phyloP scores from a whole-genome alignment of 2,329 filamentous ascomycete species.

The Tolypocladium album region DNA sequence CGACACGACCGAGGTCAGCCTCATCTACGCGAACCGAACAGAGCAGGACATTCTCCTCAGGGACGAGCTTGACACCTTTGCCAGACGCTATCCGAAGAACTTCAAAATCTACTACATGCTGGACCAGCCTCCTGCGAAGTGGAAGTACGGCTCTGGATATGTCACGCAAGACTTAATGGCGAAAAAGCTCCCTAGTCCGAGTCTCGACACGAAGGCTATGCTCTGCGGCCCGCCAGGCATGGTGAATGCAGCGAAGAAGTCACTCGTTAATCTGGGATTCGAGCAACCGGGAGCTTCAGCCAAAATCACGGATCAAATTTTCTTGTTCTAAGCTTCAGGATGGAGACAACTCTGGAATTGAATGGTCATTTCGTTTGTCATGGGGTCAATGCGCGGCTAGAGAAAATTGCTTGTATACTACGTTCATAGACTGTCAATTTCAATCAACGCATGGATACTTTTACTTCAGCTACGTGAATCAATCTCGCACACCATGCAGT shows the following conservation, averaged over 20 bases:
- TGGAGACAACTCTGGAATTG: neutral
- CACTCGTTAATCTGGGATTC: slow-evolving; percentile 37
- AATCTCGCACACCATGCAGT: neutral
- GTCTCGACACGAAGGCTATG: slow-evolving; percentile 38
- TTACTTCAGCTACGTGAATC: neutral
- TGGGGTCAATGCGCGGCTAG: neutral
- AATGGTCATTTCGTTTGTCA: neutral
- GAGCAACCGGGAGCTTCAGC: slow-evolving; percentile 35
- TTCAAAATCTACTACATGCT: slow-evolving; percentile 47
- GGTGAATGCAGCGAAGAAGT: slow-evolving; percentile 45
- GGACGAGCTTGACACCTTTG: slow-evolving; percentile 42
- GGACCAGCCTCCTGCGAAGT: slow-evolving; percentile 31
- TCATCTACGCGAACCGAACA: slow-evolving; percentile 49
- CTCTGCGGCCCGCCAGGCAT: slow-evolving; percentile 52
- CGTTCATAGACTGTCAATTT: neutral
- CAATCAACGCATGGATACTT: neutral
- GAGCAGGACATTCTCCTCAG: slow-evolving; percentile 51
- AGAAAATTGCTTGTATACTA: neutral
- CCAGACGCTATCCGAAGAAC: slow-evolving; percentile 37
- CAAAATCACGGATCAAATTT: slow-evolving; percentile 45
- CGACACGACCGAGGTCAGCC: slow-evolving; percentile 43
- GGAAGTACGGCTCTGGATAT: slow-evolving; percentile 37
- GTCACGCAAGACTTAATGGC: slow-evolving; percentile 39
- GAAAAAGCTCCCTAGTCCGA: slow-evolving; percentile 34
- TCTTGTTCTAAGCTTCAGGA: slow-evolving; percentile 31